Conservation (phyloP, 2,329 filamentous ascomycete genomes). For the Aspergillus quadricinctus region DNA sequence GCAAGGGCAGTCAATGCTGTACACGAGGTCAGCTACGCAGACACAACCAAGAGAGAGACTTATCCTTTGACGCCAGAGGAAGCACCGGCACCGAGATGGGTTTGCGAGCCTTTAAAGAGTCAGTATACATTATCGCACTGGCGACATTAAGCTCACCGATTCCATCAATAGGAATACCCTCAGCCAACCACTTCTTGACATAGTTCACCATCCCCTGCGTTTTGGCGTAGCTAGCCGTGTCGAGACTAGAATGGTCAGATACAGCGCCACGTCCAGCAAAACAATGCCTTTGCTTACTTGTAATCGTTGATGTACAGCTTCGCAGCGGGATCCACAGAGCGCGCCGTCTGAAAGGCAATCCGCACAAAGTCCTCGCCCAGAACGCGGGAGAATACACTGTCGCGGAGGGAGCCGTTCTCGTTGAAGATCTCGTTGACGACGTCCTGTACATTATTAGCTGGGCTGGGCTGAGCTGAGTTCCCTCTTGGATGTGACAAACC, state of each 20-base stretch:
- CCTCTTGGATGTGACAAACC: slow-evolving; percentile 16
- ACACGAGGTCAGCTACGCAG: slow-evolving; percentile 12
- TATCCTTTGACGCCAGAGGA: slow-evolving; percentile 1
- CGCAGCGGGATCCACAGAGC: slow-evolving; percentile 60
- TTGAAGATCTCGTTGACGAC: slow-evolving; percentile 34
- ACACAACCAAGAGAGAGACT: background rate
- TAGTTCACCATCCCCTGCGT: slow-evolving; percentile 51
- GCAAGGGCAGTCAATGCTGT: slow-evolving; percentile 53
- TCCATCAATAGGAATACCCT: slow-evolving; percentile 62
- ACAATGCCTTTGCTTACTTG: slow-evolving; percentile 32
- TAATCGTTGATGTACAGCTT: slow-evolving; percentile 74
- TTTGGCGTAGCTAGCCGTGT: slow-evolving; percentile 58
- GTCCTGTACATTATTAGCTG: slow-evolving; percentile 15
- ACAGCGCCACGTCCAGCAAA: background rate
- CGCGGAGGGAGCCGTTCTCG: slow-evolving; percentile 56
- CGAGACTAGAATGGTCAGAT: slow-evolving; percentile 53
- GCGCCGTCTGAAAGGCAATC: slow-evolving; percentile 66
- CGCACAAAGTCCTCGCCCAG: slow-evolving; percentile 66
- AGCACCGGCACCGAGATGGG: slow-evolving; percentile 43
- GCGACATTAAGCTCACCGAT: slow-evolving; percentile 40
- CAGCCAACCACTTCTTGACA: slow-evolving; percentile 60
- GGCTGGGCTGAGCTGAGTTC: too few species aligned
- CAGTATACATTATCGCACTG: background rate
- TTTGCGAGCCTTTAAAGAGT: slow-evolving; percentile 46
- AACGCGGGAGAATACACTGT: slow-evolving; percentile 62